A percentile compares a stretch with the other conserved stretches of the same genome.
Conservation (phyloP, 225 moss, liverwort and hornwort species). For the Marchantia paleacea region DNA sequence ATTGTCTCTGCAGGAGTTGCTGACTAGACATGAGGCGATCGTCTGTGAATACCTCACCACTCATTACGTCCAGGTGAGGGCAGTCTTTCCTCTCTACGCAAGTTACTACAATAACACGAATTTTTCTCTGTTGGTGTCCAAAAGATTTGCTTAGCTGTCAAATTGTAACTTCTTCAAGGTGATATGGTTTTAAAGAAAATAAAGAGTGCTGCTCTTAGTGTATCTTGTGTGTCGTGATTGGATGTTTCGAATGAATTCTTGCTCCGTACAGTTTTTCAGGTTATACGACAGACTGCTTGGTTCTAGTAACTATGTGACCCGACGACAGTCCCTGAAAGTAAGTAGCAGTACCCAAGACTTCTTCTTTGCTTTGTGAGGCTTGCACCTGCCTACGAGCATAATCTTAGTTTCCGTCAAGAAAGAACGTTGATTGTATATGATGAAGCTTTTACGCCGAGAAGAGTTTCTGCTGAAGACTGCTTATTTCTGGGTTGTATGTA, state of each 20-base stretch:
- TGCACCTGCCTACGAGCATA: not conserved
- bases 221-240: too few relatives aligned
- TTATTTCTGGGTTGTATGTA: slow-evolving; percentile 24
- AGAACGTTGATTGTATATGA: not conserved
- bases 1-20: slow-evolving; percentile 52
- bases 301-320: slow-evolving; percentile 85
- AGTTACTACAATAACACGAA: not conserved
- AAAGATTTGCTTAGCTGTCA: too few relatives aligned
- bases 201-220: too few relatives aligned
- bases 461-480: not conserved
- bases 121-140: not conserved
- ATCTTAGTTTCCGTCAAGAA: not conserved
- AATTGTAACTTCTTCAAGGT: too few relatives aligned
- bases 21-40: slow-evolving; percentile 74
- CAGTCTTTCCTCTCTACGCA: not conserved
- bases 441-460: not conserved
- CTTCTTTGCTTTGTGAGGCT: not conserved
- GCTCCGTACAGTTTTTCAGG: slow-evolving; percentile 44
- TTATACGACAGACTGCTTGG: slow-evolving; percentile 82
- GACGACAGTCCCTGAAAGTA: slow-evolving; percentile 75
- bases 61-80: slow-evolving; percentile 51
- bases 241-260: slow-evolving; percentile 9
- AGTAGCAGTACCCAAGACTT: not conserved
- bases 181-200: too few relatives aligned
- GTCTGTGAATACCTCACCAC: slow-evolving; percentile 75